These are phyloP conservation scores for Ampelocalamus luodianensis DNA, from an alignment of 176 grass and related monocot genomes.

Conservation along the genomic window DNA sequence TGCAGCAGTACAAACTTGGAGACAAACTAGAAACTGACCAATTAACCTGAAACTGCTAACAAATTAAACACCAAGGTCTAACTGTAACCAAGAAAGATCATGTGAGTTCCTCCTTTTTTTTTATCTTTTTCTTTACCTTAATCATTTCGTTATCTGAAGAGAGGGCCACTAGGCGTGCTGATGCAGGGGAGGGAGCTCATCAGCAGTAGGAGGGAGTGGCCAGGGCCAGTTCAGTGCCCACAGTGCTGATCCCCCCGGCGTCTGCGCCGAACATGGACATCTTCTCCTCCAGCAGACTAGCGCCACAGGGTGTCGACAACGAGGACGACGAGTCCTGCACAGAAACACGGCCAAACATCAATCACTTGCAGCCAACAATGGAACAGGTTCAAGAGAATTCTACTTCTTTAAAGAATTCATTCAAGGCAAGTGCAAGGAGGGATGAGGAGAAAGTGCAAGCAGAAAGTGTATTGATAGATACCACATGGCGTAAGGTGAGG, in stretches of 20 bases:
- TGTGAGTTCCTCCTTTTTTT: constrained; percentile 21
- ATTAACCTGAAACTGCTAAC: constrained; percentile 9
- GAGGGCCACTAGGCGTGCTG: neutral
- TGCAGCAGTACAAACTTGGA: constrained; percentile 5
- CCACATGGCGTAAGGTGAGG: constrained; percentile 42
- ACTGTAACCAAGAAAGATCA: constrained; percentile 21
- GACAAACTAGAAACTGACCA: constrained; percentile 11
- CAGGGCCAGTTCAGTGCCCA: constrained; percentile 72
- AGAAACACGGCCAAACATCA: neutral
- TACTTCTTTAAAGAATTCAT: neutral
- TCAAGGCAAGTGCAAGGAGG: neutral
- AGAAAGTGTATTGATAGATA: neutral
- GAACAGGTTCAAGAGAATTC: neutral
- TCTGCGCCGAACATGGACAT: constrained; percentile 38
- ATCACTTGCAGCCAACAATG: neutral
- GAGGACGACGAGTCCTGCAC: constrained; percentile 38
- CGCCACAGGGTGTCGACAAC: neutral
- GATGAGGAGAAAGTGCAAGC: neutral
- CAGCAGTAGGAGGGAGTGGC: constrained; percentile 61
- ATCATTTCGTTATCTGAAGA: neutral
- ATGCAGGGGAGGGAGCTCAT: constrained; percentile 35
- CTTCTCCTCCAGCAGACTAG: constrained; percentile 43
- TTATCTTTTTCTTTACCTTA: neutral
- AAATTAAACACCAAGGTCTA: constrained; percentile 5
- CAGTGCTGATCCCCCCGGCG: constrained; percentile 9